Conservation (phyloP, 257 asterid species). For the Solanum etuberosum region DNA sequence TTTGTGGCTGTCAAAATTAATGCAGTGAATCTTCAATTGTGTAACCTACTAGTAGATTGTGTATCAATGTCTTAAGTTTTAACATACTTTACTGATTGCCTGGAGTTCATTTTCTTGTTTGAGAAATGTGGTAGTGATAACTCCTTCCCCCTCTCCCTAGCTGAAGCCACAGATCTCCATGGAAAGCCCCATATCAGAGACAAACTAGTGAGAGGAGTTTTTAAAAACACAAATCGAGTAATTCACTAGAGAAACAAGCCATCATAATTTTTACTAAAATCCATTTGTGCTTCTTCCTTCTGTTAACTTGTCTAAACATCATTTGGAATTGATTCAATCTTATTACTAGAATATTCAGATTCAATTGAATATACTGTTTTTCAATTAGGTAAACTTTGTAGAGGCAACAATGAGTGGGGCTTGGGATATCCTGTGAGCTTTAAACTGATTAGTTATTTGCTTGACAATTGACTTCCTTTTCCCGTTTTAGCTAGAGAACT, state of each 20-base stretch:
- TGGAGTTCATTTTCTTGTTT: not conserved
- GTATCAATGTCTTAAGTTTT: not conserved
- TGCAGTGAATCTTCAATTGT: not conserved
- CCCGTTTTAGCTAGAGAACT: not conserved
- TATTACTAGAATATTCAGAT: not conserved
- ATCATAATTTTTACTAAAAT: not conserved
- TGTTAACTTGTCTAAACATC: not conserved
- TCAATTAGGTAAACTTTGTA: not conserved
- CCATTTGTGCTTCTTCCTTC: not conserved
- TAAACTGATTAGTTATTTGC: not conserved
- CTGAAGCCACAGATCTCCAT: not conserved
- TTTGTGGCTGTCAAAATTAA: not conserved
- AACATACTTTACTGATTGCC: not conserved
- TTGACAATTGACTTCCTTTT: not conserved
- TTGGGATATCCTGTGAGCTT: too few species aligned
- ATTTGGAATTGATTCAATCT: not conserved
- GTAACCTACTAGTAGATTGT: not conserved
- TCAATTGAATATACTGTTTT: not conserved
- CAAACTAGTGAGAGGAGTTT: not conserved
- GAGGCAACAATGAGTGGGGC: not conserved
- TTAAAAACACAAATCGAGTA: not conserved
- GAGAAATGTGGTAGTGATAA: not conserved
- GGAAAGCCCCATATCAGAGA: not conserved
- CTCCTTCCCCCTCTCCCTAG: not conserved
- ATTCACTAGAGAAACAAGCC: not conserved